phyloP scores from a whole-genome alignment of 305 asterid genomes.

The Fraxinus sp. region DNA sequence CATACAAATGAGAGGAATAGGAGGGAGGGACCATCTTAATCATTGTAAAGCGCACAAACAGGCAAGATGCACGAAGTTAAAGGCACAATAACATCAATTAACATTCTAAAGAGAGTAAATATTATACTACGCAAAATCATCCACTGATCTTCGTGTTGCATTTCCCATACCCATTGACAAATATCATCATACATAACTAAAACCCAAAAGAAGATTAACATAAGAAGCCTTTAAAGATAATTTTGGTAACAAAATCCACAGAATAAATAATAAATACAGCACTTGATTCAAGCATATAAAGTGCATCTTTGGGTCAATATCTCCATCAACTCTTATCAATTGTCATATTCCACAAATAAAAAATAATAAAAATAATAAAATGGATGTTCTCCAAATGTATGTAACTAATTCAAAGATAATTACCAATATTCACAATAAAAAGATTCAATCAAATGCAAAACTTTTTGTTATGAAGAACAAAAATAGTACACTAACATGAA shows the following conservation, averaged over 20 bases:
- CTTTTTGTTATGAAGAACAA: neutral
- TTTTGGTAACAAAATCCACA: neutral
- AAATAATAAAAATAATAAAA: neutral
- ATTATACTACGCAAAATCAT: neutral
- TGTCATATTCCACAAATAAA: neutral
- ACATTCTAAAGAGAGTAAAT: neutral
- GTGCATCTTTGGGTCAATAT: neutral
- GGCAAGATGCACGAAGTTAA: neutral
- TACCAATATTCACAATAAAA: neutral
- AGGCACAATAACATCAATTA: neutral
- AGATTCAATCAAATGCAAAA: neutral
- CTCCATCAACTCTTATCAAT: neutral
- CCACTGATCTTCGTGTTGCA: neutral
- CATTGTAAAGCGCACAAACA: neutral
- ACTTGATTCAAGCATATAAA: neutral
- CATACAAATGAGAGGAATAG: constrained; percentile 12
- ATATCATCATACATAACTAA: neutral
- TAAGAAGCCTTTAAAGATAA: neutral
- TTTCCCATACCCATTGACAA: neutral
- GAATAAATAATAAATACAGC: neutral
- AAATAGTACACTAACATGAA: neutral
- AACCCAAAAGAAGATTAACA: neutral
- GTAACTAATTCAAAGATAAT: neutral
- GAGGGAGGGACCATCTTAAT: constrained; percentile 47
- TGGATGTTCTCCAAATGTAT: neutral